phyloP scores from a whole-genome alignment of 129 eudicot genomes.

The Scalesia atractyloides region DNA sequence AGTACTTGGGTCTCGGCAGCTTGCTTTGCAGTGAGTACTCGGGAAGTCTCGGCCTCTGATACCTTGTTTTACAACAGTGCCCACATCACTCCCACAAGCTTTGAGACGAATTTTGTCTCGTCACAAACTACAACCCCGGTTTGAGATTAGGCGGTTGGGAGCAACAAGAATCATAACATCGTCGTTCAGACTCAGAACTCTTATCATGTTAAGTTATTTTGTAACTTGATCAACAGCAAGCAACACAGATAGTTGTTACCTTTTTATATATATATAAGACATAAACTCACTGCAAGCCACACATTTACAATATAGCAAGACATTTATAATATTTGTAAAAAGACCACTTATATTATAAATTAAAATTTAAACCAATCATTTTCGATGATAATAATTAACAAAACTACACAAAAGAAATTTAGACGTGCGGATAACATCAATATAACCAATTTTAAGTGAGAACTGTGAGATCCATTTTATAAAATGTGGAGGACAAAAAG shows the following conservation, averaged over 20 bases:
- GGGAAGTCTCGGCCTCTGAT: too few species aligned
- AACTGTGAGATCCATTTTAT: too few species aligned
- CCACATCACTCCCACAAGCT: slow-evolving; percentile 76
- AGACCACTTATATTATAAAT: background rate
- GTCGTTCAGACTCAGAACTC: too few species aligned
- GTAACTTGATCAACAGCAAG: too few species aligned
- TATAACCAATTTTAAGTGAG: background rate
- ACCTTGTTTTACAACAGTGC: too few species aligned
- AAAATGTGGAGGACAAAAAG: too few species aligned
- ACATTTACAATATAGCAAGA: background rate
- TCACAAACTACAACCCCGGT: slow-evolving; percentile 86
- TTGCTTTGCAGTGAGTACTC: too few species aligned
- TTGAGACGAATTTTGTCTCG: slow-evolving; percentile 84
- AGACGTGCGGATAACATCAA: background rate
- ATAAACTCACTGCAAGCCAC: background rate
- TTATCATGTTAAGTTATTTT: too few species aligned
- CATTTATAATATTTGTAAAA: background rate
- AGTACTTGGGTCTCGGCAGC: too few species aligned
- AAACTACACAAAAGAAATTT: background rate
- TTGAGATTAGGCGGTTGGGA: slow-evolving; percentile 87
- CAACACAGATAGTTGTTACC: too few species aligned
- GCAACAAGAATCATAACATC: slow-evolving; percentile 18
- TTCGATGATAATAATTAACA: background rate
- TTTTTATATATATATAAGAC: too few species aligned
- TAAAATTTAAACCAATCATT: background rate